Evolutionary conservation across 2,329 filamentous ascomycete genomes (phyloP), one percentile per base, ranked within the genome.

Genomic region (Penicillium olsonii): DNA sequence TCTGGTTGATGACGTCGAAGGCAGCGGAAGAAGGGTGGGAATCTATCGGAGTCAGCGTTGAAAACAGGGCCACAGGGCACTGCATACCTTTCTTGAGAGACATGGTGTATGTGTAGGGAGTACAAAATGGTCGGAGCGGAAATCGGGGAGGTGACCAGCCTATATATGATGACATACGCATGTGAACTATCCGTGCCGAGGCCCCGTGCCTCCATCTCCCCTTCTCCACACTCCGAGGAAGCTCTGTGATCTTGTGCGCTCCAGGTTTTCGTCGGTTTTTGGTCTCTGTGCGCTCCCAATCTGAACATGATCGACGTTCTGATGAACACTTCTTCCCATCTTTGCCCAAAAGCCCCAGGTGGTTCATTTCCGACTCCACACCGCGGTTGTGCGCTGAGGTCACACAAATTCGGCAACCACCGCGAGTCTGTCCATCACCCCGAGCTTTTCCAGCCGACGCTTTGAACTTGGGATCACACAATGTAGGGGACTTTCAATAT

Each of bases 11-110:
- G 66, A 79, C 81, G 69, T 99, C 94, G 74, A 99, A 99, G 61
- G 92, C 91, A 59, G 76, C 85, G 52, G 94, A 97, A 67, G 92
- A 84, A 59, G 94, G 92, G 76, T 96, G 96, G 61, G 85, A 85
- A 73, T 84, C 88, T 91, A 62, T 38, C 39, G 45, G 0, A 12
- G 17, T 37, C 26, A 29, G 26, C 4, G 44, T 24, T 37, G 39
- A 19, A 29, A n/a, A 8, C 22, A 24, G 22, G 22, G 22, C 5
- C 22, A 24, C 22, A 24, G 22, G 22, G 22, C 8, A 24, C 20
- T 38, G 12, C 78, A 60, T 77, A 88, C 87, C 82, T 76, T 87
- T 85, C 74, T 85, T 85, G 75, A 90, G 80, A 81, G 84, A 78
- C 87, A 90, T 90, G 62, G 59, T 80, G 74, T 38, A 42, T 50